phyloP scores from a whole-genome alignment of 176 grass and related monocot genomes.

The Cenchrus americanus region DNA sequence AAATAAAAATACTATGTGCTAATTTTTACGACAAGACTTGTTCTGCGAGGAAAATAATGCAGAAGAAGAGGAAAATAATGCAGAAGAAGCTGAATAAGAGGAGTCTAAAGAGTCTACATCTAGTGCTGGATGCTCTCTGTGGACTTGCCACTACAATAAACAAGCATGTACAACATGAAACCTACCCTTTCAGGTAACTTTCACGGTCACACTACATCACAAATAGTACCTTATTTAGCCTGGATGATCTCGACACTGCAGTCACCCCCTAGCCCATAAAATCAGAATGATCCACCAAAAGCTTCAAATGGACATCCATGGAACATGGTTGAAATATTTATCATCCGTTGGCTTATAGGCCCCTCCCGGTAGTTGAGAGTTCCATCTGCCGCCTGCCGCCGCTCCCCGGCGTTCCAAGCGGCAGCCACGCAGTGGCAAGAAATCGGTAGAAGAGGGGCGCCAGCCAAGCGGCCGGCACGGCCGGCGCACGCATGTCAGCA shows the following conservation, averaged over 20 bases:
- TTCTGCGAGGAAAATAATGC: too few relatives aligned
- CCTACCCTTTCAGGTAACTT: neutral
- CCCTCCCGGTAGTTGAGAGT: neutral
- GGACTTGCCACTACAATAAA: neutral
- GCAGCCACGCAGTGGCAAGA: neutral
- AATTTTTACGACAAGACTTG: too few relatives aligned
- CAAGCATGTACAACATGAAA: slow-evolving; percentile 9
- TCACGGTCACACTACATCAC: neutral
- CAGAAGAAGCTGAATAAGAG: too few relatives aligned
- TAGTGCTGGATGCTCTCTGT: neutral
- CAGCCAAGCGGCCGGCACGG: neutral
- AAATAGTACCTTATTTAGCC: slow-evolving; percentile 28
- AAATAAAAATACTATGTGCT: too few relatives aligned
- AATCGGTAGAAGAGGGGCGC: neutral
- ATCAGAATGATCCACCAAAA: neutral
- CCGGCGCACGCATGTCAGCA: neutral
- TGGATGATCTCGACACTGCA: slow-evolving; percentile 3
- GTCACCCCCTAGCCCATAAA: slow-evolving; percentile 1
- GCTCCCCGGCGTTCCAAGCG: slow-evolving; percentile 9
- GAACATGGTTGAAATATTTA: neutral
- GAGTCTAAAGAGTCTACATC: too few relatives aligned
- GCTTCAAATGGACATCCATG: slow-evolving; percentile 9
- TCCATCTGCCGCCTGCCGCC: neutral
- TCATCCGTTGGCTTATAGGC: neutral
- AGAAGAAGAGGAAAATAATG: too few relatives aligned